These are phyloP conservation scores for Ottelia alismoides DNA, from an alignment of 106 monocot genomes.

Conservation along the genomic window DNA sequence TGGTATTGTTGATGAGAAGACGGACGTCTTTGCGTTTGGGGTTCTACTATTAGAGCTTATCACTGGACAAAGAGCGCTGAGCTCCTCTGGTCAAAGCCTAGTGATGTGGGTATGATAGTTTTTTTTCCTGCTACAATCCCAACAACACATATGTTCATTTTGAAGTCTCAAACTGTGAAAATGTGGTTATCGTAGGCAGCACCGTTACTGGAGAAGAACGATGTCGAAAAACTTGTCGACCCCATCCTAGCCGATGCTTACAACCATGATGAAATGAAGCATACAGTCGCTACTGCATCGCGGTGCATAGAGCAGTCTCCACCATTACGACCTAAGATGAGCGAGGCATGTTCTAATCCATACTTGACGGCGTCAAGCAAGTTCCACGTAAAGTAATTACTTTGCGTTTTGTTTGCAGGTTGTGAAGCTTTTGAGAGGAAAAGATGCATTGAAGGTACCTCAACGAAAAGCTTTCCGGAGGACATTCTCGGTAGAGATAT, in stretches of 20 bases:
- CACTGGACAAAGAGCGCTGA: conserved; percentile 52
- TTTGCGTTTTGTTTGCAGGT: conserved; percentile 15
- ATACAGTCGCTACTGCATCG: conserved; percentile 15
- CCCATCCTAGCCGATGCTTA: conserved; percentile 35
- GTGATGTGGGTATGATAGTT: conserved; percentile 67
- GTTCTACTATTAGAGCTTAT: conserved; percentile 75
- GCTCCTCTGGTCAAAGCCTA: conserved; percentile 41
- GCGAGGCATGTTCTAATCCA: conserved; percentile 25
- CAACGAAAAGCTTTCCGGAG: conserved; percentile 12
- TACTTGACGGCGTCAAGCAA: not conserved
- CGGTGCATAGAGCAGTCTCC: conserved; percentile 52
- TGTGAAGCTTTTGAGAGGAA: conserved; percentile 27
- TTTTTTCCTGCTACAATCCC: too few relatives aligned
- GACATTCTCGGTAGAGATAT: conserved; percentile 42
- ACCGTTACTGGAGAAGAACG: conserved; percentile 42
- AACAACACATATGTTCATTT: too few relatives aligned
- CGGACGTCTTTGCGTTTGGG: conserved; percentile 66
- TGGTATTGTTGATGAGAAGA: conserved; percentile 79
- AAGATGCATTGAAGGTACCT: conserved; percentile 5
- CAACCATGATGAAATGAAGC: conserved; percentile 24
- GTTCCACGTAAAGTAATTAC: not conserved
- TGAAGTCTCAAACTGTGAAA: too few relatives aligned
- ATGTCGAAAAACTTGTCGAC: conserved; percentile 33
- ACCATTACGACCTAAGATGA: conserved; percentile 43
- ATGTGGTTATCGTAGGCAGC: conserved; percentile 27